A percentile compares a stretch with the other conserved stretches of the same genome.
phyloP scores from a whole-genome alignment of 495 filamentous ascomycete genomes.

The Xylaria curta region DNA sequence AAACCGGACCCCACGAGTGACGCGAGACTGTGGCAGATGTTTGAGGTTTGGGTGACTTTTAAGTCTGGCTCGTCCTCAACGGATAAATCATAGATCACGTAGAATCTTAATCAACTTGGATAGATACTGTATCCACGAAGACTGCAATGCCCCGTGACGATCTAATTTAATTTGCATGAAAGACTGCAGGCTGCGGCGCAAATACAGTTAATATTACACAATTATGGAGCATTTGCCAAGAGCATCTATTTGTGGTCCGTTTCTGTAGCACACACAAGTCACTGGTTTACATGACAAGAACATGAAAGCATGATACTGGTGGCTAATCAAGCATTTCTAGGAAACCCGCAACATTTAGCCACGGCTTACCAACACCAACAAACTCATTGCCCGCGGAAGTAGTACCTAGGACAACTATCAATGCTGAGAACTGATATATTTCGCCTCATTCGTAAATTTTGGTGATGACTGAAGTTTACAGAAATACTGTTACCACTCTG shows the following conservation, averaged over 20 bases:
- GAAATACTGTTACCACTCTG: not conserved
- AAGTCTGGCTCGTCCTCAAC: not conserved
- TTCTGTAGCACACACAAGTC: not conserved
- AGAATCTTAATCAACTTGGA: not conserved
- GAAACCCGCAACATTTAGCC: not conserved
- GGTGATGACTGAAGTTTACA: not conserved
- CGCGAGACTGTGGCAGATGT: constrained; percentile 32
- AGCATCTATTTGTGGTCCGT: not conserved
- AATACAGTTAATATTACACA: not conserved
- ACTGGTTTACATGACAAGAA: not conserved
- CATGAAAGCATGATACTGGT: not conserved
- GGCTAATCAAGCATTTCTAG: not conserved
- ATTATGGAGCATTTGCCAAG: not conserved
- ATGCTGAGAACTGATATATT: too few relatives aligned
- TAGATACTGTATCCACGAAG: not conserved
- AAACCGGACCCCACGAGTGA: constrained; percentile 12
- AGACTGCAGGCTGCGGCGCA: not conserved
- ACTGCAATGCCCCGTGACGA: not conserved
- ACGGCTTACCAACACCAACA: not conserved
- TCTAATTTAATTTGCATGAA: not conserved
- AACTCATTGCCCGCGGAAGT: not conserved
- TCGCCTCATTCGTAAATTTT: not conserved
- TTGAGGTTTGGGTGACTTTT: constrained; percentile 39
- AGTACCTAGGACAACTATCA: not conserved
- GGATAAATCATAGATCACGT: not conserved